A percentile compares a stretch with the other conserved stretches of the same genome.
phyloP scores from a whole-genome alignment of 2,329 filamentous ascomycete species.

The Phaeoacremonium minimum region DNA sequence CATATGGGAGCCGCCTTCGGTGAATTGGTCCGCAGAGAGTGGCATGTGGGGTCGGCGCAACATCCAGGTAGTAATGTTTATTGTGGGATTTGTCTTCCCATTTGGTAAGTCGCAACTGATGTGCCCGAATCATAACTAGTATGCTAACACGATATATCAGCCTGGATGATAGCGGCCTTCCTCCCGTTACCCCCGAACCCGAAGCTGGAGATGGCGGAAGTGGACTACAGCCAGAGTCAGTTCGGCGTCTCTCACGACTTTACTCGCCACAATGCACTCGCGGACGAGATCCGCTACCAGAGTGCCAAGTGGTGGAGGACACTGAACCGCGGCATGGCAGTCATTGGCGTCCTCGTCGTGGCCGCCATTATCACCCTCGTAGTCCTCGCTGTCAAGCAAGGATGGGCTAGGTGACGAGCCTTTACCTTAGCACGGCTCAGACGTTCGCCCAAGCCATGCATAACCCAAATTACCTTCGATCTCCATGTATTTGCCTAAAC shows the following conservation, averaged over 20 bases:
- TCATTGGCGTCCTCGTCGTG: constrained; percentile 50
- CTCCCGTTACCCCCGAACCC: constrained; percentile 64
- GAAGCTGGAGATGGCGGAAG: constrained; percentile 45
- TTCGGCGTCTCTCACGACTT: constrained; percentile 30
- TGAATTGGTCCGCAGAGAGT: constrained; percentile 59
- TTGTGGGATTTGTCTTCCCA: constrained; percentile 73
- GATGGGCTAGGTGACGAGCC: too few relatives aligned
- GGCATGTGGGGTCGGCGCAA: constrained; percentile 64
- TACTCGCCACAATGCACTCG: constrained; percentile 24
- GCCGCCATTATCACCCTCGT: constrained; percentile 47
- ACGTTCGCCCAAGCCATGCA: too few relatives aligned
- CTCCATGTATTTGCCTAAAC: too few relatives aligned
- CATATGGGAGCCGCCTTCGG: constrained; percentile 70
- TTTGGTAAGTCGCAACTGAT: constrained; percentile 53
- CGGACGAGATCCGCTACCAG: constrained; percentile 41
- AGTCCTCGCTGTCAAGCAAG: constrained; percentile 46
- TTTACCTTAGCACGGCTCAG: too few relatives aligned
- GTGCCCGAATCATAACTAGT: too few relatives aligned
- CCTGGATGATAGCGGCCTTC: constrained; percentile 76
- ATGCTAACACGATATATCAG: constrained; percentile 30
- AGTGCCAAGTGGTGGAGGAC: constrained; percentile 57
- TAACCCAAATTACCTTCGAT: too few relatives aligned
- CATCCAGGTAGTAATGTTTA: constrained; percentile 70
- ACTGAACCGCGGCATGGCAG: constrained; percentile 54
- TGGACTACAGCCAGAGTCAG: constrained; percentile 32